phyloP scores from a whole-genome alignment of 2,329 filamentous ascomycete genomes.

The Epichloe gansuensis region DNA sequence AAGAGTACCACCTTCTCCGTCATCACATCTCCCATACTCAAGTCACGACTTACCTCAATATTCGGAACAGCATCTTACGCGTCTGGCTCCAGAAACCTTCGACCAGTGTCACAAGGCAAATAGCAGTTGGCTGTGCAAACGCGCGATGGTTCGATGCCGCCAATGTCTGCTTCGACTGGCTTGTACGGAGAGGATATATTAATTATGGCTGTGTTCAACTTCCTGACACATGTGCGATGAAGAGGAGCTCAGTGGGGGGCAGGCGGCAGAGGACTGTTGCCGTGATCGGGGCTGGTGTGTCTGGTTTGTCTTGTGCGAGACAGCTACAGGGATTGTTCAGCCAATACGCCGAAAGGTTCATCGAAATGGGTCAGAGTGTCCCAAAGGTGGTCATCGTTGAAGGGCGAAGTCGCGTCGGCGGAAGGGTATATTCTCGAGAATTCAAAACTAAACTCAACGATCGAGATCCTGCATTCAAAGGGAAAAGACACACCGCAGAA shows the following conservation, averaged over 20 bases:
- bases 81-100: slow-evolving; percentile 83
- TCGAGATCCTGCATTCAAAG: slow-evolving; percentile 39
- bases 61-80: slow-evolving; percentile 84
- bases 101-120: slow-evolving; percentile 65
- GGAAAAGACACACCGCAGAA: slow-evolving; percentile 66
- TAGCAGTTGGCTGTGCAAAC: slow-evolving; percentile 85
- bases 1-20: slow-evolving; percentile 71
- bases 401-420: slow-evolving; percentile 75
- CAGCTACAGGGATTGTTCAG: slow-evolving; percentile 78
- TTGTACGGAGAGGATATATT: slow-evolving; percentile 82
- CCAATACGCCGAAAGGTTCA: slow-evolving; percentile 61
- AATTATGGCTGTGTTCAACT: slow-evolving; percentile 87
- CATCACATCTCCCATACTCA: slow-evolving; percentile 76
- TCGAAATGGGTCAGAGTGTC: slow-evolving; percentile 49
- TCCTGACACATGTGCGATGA: slow-evolving; percentile 27
- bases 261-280: slow-evolving; percentile 59
- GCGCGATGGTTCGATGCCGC: slow-evolving; percentile 80
- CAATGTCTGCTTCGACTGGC: slow-evolving; percentile 82
- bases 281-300: slow-evolving; percentile 87
- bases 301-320: slow-evolving; percentile 80
- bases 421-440: slow-evolving; percentile 77
- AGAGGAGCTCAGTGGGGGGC: slow-evolving; percentile 21
- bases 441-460: slow-evolving; percentile 45
- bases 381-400: slow-evolving; percentile 74
- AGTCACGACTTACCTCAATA: slow-evolving; percentile 90